Base-by-base conservation (phyloP, 208 protist genomes). In the Trypanosoma platydactyli region DNA sequence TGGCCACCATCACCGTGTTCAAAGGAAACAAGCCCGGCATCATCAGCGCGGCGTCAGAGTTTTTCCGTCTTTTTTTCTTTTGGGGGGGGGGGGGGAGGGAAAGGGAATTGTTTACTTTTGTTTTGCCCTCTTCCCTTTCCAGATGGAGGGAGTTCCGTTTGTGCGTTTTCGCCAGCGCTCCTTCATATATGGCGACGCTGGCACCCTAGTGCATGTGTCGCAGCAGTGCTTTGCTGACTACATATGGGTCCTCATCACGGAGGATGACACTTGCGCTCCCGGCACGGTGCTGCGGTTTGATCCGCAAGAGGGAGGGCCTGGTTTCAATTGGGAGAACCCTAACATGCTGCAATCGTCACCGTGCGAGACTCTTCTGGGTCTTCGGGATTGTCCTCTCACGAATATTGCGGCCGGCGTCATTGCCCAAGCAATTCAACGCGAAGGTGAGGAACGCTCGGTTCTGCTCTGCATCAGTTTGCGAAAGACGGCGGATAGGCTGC, bases 331-430 rank as follows among this genome's bases (percentile, higher is more conserved):
- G 44, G 59, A 33, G 12, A 53, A 46, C 25, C 69, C 41, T 33
- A 69, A 24, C 27, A 50, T 42, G 50, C 62, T 81, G 24, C 79
- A 77, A 1, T 72, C 76, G 1, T 51, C 81, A 18, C 79, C 89
- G 27, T 77, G 84, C 25, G 65, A 69, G 24, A 80, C 81, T 64
- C 79, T 92, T 46, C 71, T 95, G 0, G 89, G 89, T 7, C 30
- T 89, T 58, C 83, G 89, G 24, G 89, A 95, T 70, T 72, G 92
- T 73, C 81, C 86, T 0, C 80, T 95, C 6, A 95, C 89, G 35
- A 86, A 88, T 57, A 54, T 92, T 29, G 41, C 86, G 20, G 81
- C 85, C 20, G 79, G 79, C 64, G 77, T 76, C 40, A 30, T 91
- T 27, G 81, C 80, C 3, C 77, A 83, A 46, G 64, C 55, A 22